phyloP scores from a whole-genome alignment of 2,329 filamentous ascomycete species.

The Blastomyces gilchristii region DNA sequence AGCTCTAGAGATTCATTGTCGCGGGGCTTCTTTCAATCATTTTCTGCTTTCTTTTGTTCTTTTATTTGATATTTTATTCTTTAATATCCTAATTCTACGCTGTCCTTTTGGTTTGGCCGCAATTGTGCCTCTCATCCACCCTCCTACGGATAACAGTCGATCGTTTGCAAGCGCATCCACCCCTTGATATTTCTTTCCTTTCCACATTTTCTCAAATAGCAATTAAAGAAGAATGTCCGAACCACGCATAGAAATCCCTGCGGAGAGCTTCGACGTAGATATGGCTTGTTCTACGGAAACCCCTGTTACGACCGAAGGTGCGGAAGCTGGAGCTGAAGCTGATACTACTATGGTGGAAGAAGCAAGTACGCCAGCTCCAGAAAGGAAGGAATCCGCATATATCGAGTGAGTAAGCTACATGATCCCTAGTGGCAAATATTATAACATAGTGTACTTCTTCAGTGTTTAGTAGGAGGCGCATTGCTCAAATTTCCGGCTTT shows the following conservation, averaged over 20 bases:
- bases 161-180: neutral
- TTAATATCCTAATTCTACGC: neutral
- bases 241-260: conserved; percentile 12
- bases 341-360: neutral
- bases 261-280: conserved; percentile 18
- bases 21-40: neutral
- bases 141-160: neutral
- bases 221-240: conserved; percentile 8
- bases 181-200: neutral
- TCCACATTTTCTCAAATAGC: neutral
- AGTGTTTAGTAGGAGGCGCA: neutral
- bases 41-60: neutral
- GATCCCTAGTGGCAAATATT: neutral
- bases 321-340: conserved; percentile 2
- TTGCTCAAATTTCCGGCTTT: neutral
- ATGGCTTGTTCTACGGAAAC: conserved; percentile 18
- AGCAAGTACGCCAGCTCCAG: neutral
- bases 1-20: neutral
- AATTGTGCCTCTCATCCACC: neutral
- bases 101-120: neutral
- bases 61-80: neutral
- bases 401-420: conserved; percentile 9
- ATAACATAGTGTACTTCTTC: neutral
- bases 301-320: conserved; percentile 3
- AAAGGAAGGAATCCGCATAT: conserved; percentile 8